Evolutionary conservation across 768 basidiomycete genomes (phyloP).

Genomic region (Hypholoma fasciculare): DNA sequence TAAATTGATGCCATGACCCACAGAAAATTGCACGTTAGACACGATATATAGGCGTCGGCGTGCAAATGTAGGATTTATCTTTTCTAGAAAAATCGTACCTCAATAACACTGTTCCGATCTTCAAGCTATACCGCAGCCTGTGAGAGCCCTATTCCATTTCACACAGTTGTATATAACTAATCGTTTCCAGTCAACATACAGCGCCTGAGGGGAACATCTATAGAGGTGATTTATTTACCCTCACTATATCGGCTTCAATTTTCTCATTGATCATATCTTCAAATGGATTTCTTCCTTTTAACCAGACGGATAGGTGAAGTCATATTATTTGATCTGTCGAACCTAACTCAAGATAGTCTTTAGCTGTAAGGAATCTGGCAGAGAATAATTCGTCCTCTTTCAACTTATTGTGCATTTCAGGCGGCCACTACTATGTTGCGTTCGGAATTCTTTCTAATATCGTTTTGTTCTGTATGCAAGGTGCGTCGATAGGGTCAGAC

Average conservation of each 20-base stretch:
- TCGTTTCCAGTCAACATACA: background rate
- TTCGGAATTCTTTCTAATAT: background rate
- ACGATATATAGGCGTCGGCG: conserved; percentile 9
- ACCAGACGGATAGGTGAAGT: background rate
- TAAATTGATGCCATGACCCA: background rate
- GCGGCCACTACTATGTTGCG: background rate
- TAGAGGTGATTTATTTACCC: background rate
- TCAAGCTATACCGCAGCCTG: conserved; percentile 7
- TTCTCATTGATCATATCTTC: background rate
- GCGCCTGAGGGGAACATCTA: background rate
- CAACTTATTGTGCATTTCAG: background rate
- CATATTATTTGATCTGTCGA: background rate
- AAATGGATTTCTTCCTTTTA: background rate
- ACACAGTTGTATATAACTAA: background rate
- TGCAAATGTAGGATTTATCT: conserved; percentile 7
- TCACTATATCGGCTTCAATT: too few relatives aligned
- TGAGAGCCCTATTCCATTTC: background rate
- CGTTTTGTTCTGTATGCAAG: conserved; percentile 4
- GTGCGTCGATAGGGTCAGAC: background rate
- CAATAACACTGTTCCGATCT: background rate
- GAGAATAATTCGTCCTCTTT: background rate
- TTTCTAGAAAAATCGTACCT: background rate
- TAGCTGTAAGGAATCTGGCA: background rate
- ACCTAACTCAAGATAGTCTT: background rate
- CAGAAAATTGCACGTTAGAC: background rate